A percentile compares a stretch with the other conserved stretches of the same genome.
Conservation (phyloP, 2,329 filamentous ascomycete genomes). For the Venturia oleaginea region DNA sequence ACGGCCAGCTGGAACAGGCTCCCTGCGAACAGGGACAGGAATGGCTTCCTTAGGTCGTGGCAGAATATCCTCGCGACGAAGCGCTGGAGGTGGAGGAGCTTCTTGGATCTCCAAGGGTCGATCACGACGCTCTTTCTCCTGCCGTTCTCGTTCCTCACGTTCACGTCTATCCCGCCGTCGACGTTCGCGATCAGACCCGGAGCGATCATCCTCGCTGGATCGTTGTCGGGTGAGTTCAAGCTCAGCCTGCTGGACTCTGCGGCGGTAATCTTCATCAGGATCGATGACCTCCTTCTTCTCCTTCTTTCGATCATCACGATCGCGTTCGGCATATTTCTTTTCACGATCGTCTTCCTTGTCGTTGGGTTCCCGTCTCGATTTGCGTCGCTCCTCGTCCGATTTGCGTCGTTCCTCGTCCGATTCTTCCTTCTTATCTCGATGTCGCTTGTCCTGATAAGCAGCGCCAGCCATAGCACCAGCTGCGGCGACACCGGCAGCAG, state of each 20-base stretch:
- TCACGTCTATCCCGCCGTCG: conserved; percentile 28
- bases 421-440: conserved; percentile 26
- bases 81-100: conserved; percentile 16
- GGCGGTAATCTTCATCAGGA: conserved; percentile 43
- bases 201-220: conserved; percentile 17
- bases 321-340: conserved; percentile 1
- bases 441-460: conserved; percentile 6
- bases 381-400: conserved; percentile 9
- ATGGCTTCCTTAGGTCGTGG: neutral
- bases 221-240: conserved; percentile 28
- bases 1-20: neutral
- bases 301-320: conserved; percentile 22
- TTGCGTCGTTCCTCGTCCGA: conserved; percentile 20
- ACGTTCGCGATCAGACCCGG: conserved; percentile 22
- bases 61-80: conserved; percentile 7
- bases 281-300: conserved; percentile 29
- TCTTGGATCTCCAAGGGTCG: conserved; percentile 15
- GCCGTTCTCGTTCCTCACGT: conserved; percentile 22
- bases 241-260: conserved; percentile 31
- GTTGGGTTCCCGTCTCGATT: conserved; percentile 27
- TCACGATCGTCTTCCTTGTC: conserved; percentile 16
- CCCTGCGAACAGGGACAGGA: neutral
- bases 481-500: conserved; percentile 5
- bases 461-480: conserved; percentile 8
- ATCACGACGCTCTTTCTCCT: conserved; percentile 9